Evolutionary conservation across 495 filamentous ascomycete genomes (phyloP).

Genomic region (Penicillium canariense): DNA sequence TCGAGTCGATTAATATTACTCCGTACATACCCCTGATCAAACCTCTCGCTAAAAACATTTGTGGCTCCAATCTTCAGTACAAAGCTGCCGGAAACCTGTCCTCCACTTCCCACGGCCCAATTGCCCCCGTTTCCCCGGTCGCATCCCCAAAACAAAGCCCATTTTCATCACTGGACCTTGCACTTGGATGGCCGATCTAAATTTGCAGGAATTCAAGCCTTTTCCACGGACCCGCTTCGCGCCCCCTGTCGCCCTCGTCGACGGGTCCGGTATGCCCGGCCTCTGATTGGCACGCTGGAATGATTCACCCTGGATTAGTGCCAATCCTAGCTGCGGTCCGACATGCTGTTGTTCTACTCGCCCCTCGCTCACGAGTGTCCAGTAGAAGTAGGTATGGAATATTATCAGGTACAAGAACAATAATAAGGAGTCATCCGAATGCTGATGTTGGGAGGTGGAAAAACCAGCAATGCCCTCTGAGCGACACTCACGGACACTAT

Average conservation of each 20-base stretch:
- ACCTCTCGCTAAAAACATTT: neutral
- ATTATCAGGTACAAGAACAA: neutral
- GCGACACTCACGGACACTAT: conserved; percentile 3
- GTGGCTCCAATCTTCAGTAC: neutral
- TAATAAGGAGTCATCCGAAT: neutral
- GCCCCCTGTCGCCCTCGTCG: conserved; percentile 27
- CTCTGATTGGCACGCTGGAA: conserved; percentile 29
- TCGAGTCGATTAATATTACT: neutral
- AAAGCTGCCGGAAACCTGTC: neutral
- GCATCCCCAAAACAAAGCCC: neutral
- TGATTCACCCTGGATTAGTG: conserved; percentile 22
- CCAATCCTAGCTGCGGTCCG: conserved; percentile 10
- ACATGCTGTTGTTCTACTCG: neutral
- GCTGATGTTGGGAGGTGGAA: neutral
- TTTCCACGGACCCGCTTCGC: conserved; percentile 22
- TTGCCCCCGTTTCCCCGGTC: neutral
- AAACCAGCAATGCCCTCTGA: conserved; percentile 4
- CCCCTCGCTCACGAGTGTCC: conserved; percentile 8
- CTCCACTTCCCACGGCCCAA: neutral
- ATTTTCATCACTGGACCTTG: neutral
- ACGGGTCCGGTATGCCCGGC: conserved; percentile 20
- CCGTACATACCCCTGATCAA: conserved; percentile 13
- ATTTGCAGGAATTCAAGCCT: conserved; percentile 30
- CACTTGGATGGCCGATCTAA: conserved; percentile 22
- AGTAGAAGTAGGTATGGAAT: neutral